These are phyloP conservation scores for Lichina pygmaea DNA, from an alignment of 495 filamentous ascomycete genomes.

Conservation along the genomic window DNA sequence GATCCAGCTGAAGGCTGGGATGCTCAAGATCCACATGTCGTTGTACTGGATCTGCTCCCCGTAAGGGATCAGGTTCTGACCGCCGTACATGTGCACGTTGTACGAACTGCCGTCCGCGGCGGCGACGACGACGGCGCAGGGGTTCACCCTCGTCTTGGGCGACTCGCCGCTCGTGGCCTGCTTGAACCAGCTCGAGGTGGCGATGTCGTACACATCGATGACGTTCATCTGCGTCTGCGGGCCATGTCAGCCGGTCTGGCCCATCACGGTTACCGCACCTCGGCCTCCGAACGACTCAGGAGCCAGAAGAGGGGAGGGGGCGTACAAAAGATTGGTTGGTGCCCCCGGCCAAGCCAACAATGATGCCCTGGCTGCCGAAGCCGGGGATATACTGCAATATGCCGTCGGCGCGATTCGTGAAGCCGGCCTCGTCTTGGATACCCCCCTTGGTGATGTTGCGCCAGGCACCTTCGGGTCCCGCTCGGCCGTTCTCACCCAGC, in stretches of 20 bases:
- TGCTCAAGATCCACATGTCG: slow-evolving; percentile 55
- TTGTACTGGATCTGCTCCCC: slow-evolving; percentile 34
- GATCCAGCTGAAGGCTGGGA: slow-evolving; percentile 52
- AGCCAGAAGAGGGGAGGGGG: background rate
- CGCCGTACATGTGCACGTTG: slow-evolving; percentile 53
- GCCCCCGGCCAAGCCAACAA: slow-evolving; percentile 45
- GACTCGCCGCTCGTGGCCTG: slow-evolving; percentile 35
- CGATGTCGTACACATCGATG: slow-evolving; percentile 54
- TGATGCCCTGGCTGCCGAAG: slow-evolving; percentile 37
- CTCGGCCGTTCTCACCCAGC: slow-evolving; percentile 19
- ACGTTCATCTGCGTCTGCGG: slow-evolving; percentile 34
- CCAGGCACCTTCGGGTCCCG: slow-evolving; percentile 27
- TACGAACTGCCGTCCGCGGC: slow-evolving; percentile 44
- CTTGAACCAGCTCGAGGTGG: slow-evolving; percentile 50
- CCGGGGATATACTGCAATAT: slow-evolving; percentile 44
- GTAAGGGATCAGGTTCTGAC: slow-evolving; percentile 38
- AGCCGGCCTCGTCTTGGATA: slow-evolving; percentile 30
- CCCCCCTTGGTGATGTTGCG: slow-evolving; percentile 47
- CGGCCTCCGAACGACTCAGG: background rate
- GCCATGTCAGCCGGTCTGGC: background rate
- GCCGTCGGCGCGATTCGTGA: slow-evolving; percentile 45
- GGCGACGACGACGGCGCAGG: slow-evolving; percentile 41
- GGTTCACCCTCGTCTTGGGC: slow-evolving; percentile 42
- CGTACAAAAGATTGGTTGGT: slow-evolving; percentile 28
- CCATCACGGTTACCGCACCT: background rate